A percentile compares a stretch with the other conserved stretches of the same genome.
These are phyloP conservation scores for Nemophila menziesii DNA, from an alignment of 257 asterid genomes.

Conservation along the genomic window DNA sequence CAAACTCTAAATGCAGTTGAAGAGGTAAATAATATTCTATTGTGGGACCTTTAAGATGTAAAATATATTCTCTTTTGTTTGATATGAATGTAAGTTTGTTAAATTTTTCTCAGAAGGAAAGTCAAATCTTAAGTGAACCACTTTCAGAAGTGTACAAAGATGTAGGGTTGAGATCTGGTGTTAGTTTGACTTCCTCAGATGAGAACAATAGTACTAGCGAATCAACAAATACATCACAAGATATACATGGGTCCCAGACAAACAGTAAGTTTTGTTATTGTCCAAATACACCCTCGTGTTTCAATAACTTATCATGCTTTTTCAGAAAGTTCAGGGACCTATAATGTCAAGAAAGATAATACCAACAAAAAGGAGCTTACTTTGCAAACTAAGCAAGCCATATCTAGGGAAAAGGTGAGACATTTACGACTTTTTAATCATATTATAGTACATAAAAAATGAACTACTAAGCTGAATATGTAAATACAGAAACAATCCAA, in stretches of 20 bases:
- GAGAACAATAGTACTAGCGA: constrained; percentile 22
- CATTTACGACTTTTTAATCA: constrained; percentile 6
- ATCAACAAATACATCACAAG: constrained; percentile 20
- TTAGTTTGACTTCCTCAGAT: constrained; percentile 19
- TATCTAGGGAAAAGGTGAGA: constrained; percentile 33
- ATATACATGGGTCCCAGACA: constrained; percentile 11
- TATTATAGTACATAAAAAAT: not conserved
- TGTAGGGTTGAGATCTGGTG: constrained; percentile 26
- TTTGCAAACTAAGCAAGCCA: constrained; percentile 9
- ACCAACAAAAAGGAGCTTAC: constrained; percentile 9
- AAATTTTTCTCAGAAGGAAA: constrained; percentile 38
- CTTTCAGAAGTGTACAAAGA: constrained; percentile 52
- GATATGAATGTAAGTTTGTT: constrained; percentile 9
- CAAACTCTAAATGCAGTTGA: constrained; percentile 43
- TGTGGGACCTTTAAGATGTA: not conserved
- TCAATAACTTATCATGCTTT: constrained; percentile 2
- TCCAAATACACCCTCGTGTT: constrained; percentile 10
- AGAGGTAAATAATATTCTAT: constrained; percentile 34
- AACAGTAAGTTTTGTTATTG: constrained; percentile 38
- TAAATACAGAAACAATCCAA: constrained; percentile 36
- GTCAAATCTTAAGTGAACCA: constrained; percentile 53
- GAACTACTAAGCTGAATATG: not conserved
- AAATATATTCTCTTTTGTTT: not conserved
- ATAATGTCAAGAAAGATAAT: constrained; percentile 16
- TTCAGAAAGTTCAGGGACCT: constrained; percentile 37